Evolutionary conservation across 2,329 filamentous ascomycete genomes (phyloP), one percentile per base, ranked within the genome.

Genomic region (Dactylellina drechsleri): DNA sequence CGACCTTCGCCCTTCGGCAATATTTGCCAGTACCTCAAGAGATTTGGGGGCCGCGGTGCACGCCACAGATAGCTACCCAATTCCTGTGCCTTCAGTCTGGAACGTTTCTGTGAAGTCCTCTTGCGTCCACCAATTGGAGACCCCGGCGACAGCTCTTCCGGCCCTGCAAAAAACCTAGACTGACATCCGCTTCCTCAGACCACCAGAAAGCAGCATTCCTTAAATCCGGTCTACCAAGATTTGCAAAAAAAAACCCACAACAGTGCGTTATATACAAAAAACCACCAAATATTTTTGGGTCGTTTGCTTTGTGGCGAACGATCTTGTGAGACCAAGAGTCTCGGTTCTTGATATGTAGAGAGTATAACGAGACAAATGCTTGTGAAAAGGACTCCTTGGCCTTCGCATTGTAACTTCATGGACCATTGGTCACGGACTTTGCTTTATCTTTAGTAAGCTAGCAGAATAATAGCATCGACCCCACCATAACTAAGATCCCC

Each of bases 51-150:
- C 20, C 31, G 49, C 18, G 13, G 23, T 49, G 50, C 57, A 70
- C 62, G 66, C 66, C 66, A 70, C 66, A 70, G 18, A 56, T 54
- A 50, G 53, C 7, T 10, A 7, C 6, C 31, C 5, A 36, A 36
- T 36, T 36, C 31, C 58, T 62, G 57, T 36, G 66, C 66, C 57
- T 41, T 23, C 58, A 68, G 56, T 70, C 66, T 62, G 50, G 66
- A 70, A 70, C 36, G 23, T 16, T 58, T 58, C 40, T 58, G 20
- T 50, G 36, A 28, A 6, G 40, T 43, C 23, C 2, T 56, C 31
- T 5, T 61, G 56, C 40, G 16, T 68, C 66, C 66, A 54, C 66
- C 57, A 62, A 70, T 70, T 56, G 50, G 26, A 52, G 40, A 16
- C n/a, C 49, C 66, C 57, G 57, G 41, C 47, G n/a, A 28, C 4